These are phyloP conservation scores for Plectosphaerella sp. DNA, from an alignment of 2,329 filamentous ascomycete species.

Conservation along the genomic window DNA sequence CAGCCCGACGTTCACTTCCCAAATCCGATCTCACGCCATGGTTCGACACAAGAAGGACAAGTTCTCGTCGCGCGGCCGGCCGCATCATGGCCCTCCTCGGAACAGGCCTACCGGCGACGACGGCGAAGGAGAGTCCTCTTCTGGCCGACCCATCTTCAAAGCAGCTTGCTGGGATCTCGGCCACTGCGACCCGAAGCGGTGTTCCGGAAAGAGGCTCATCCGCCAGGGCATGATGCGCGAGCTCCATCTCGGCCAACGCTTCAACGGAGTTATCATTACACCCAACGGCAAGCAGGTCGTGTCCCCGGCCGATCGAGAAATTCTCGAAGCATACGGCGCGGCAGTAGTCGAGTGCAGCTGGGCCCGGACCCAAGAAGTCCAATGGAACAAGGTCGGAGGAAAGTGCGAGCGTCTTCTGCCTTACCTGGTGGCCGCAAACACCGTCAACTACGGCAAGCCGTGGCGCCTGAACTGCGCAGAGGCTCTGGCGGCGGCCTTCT, in stretches of 20 bases:
- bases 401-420: constrained; percentile 88
- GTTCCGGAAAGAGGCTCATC: constrained; percentile 93
- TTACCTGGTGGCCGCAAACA: constrained; percentile 94
- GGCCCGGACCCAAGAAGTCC: constrained; percentile 88
- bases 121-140: constrained; percentile 22
- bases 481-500: constrained; percentile 87
- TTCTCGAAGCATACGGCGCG: constrained; percentile 84
- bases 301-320: constrained; percentile 74
- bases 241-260: constrained; percentile 85
- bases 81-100: constrained; percentile 52
- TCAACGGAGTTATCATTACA: constrained; percentile 87
- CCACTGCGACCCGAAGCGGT: constrained; percentile 95
- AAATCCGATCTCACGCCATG: constrained; percentile 45
- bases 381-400: constrained; percentile 86
- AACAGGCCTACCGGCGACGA: constrained; percentile 45
- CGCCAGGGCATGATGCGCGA: constrained; percentile 90
- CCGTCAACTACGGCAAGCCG: constrained; percentile 94
- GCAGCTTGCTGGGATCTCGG: constrained; percentile 97
- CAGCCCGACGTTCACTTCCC: neutral
- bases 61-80: constrained; percentile 66
- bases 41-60: constrained; percentile 95
- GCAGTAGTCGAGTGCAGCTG: constrained; percentile 97
- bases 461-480: constrained; percentile 96
- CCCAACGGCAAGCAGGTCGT: constrained; percentile 87
- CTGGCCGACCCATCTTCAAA: constrained; percentile 62